Evolutionary conservation across 805 yeast genomes (phyloP).

Genomic region (Spathaspora hagerdaliae): DNA sequence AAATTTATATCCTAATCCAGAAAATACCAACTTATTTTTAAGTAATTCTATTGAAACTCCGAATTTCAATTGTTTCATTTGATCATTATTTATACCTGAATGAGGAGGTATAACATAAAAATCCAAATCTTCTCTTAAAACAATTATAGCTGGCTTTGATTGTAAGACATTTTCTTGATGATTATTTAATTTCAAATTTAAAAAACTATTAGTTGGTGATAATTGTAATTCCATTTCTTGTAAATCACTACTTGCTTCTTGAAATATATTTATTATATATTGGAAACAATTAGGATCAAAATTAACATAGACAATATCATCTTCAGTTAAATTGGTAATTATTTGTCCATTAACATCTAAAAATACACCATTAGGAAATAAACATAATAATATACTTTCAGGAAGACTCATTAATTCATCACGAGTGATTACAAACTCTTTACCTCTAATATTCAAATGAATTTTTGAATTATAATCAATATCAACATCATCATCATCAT

Average conservation of each 20-base stretch:
- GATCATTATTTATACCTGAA: constrained; percentile 49
- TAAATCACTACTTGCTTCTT: constrained; percentile 62
- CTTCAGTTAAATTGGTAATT: constrained; percentile 73
- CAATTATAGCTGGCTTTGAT: constrained; percentile 85
- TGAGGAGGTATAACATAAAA: constrained; percentile 84
- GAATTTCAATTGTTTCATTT: constrained; percentile 65
- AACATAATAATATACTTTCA: constrained; percentile 78
- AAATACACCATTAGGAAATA: constrained; percentile 89
- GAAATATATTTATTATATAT: constrained; percentile 72
- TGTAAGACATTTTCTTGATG: constrained; percentile 51
- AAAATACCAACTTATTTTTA: constrained; percentile 59
- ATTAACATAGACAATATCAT: constrained; percentile 76
- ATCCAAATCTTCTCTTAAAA: constrained; percentile 89
- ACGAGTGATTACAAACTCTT: constrained; percentile 69
- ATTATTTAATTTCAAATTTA: neutral
- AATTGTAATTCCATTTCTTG: constrained; percentile 16
- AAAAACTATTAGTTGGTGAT: constrained; percentile 31
- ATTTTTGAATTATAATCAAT: constrained; percentile 65
- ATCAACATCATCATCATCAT: constrained; percentile 22
- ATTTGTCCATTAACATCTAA: constrained; percentile 73
- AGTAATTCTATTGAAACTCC: constrained; percentile 69
- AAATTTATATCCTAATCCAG: constrained; percentile 65
- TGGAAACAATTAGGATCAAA: constrained; percentile 84
- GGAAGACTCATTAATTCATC: constrained; percentile 91
- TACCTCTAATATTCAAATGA: constrained; percentile 74